A percentile compares a stretch with the other conserved stretches of the same genome.
phyloP scores from a whole-genome alignment of 148 eudicot genomes.

The Rhododendron henanense region DNA sequence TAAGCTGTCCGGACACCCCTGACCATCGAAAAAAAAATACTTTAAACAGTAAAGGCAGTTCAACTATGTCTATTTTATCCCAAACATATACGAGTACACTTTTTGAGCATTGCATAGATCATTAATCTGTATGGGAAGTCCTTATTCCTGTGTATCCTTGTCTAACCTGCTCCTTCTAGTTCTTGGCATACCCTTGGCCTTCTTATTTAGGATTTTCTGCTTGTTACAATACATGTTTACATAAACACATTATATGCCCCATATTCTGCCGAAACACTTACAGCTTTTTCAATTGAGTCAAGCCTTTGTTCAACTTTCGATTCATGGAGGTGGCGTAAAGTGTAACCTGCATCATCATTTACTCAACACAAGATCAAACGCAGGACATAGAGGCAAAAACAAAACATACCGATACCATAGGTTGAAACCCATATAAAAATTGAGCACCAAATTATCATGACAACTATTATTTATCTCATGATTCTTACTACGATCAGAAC shows the following conservation, averaged over 20 bases:
- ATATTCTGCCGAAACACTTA: slow-evolving; percentile 29
- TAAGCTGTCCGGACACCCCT: too few species aligned
- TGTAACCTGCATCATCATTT: slow-evolving; percentile 61
- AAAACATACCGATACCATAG: background rate
- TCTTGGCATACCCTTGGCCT: background rate
- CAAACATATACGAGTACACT: background rate
- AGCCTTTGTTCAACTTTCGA: slow-evolving; percentile 69
- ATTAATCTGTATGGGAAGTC: background rate
- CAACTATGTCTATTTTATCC: background rate
- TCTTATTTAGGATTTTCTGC: background rate
- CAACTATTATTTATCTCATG: background rate
- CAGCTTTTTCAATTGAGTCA: slow-evolving; percentile 78
- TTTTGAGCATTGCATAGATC: background rate
- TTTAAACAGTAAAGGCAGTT: background rate
- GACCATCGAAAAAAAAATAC: too few species aligned
- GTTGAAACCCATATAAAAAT: background rate
- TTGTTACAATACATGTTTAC: background rate
- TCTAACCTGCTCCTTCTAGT: background rate
- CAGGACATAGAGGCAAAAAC: background rate
- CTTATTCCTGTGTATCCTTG: background rate
- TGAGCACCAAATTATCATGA: slow-evolving; percentile 1
- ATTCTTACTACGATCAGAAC: background rate
- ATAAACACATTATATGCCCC: background rate
- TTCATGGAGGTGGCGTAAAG: slow-evolving; percentile 79
- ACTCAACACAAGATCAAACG: slow-evolving; percentile 1